Evolutionary conservation across 176 grass and related monocot species (phyloP), one percentile per base, ranked within the genome.

Genomic region (Eragrostis curvula): DNA sequence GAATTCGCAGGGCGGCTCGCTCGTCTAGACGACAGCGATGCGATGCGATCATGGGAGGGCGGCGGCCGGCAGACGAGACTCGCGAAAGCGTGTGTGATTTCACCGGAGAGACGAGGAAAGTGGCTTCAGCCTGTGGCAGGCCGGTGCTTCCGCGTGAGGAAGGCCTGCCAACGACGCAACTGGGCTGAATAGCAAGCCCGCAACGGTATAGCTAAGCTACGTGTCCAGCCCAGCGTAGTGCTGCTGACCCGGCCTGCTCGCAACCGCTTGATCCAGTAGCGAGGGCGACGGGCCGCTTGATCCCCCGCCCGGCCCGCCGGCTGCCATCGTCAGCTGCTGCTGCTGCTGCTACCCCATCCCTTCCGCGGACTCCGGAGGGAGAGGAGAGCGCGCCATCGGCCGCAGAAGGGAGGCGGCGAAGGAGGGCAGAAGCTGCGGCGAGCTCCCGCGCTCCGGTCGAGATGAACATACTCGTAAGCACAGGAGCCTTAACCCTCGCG

Each of bases 401-500:
- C 28, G 59, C 12, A 7, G 25, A 47, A 25, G 23, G 41, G 40
- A 6, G 53, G 36, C 13, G 32, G 47, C 30, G 27, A 7, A 50
- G n/a, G 6, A 42, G 41, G 12, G 20, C n/a, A 13, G 30, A 6
- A 29, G 11, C 46, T 17, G 25, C 81, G 36, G 77, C 55, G 66
- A 52, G 30, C 67, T 63, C 52, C 60, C 6, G 10, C 46, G 39
- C 25, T 21, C 80, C 51, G 60, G 32, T 76, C 40, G 41, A 18
- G 45, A 86, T 90, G 83, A 86, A 90, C 67, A 86, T 86, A 89
- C 83, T 89, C 58, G 88, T 89, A 89, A 81, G 64, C 55, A 48
- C 56, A 2, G 25, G 46, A 55, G 44, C 46, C 20, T 71, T 25
- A 23, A 24, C 16, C 48, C 51, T 25, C 21, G 15, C 5, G 16